Evolutionary conservation across 192 early-diverging fungal species (phyloP), one percentile per base, ranked within the genome.

Genomic region (Pilaira anomala): DNA sequence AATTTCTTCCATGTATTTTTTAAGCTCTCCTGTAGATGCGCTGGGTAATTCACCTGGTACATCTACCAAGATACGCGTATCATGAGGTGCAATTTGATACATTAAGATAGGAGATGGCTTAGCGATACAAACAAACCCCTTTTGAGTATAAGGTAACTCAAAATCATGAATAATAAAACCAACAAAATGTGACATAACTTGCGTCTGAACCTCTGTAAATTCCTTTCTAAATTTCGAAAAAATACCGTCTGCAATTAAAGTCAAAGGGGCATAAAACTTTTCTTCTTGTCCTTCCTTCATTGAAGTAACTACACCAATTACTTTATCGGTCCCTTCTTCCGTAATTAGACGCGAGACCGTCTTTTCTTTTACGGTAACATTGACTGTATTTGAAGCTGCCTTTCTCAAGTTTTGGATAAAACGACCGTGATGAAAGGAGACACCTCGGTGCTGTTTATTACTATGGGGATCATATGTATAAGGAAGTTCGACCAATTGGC

Each of bases 201-300:
- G 44, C 22, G 86, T 78, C 11, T 78, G 62, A 51, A 74, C 82
- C 0, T 68, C 39, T 42, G 83, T 83, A 46, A 83, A 80, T 26
- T 91, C 79, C 61, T 90, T 93, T 40, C 96, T 82, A 76, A 97
- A 98, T 74, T 93, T 94, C 62, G 94, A 97, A 61, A 93, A 91
- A 65, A 91, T 91, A 19, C 96, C 96, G 71, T 98, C 96, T 13
- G 89, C 91, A 28, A 98, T 87, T 60, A 97, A 75, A 2, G 90
- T 93, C 16, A 97, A 77, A 13, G 90, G 86, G 7, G 92, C 91
- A 76, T 77, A 85, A 30, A 68, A 46, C 18, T 53, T 61, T 39
- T 68, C 49, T 36, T 66, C 64, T 12, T 48, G 48, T 26, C 59
- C 59, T 46, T 66, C 64, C n/a, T 66, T 55, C 3, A 39, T 41